Evolutionary conservation across 164 flowering plant genomes (phyloP).

Genomic region (Cinnamomum chago): DNA sequence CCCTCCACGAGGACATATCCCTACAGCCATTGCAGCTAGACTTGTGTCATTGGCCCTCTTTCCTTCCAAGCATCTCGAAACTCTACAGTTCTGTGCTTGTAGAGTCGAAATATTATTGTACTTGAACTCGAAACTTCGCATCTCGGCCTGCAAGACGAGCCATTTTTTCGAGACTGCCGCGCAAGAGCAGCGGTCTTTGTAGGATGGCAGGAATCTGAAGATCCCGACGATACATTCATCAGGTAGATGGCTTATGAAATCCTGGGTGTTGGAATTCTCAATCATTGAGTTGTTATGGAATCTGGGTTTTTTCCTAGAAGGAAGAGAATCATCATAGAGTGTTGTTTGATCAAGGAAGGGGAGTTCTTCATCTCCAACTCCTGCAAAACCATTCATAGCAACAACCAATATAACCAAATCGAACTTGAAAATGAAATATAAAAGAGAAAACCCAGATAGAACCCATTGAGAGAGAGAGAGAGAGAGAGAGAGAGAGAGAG

Average conservation of each 20-base stretch:
- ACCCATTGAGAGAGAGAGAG: neutral
- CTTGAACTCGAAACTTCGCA: conserved; percentile 14
- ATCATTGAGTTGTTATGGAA: neutral
- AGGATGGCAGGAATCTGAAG: conserved; percentile 17
- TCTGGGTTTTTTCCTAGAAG: conserved; percentile 9
- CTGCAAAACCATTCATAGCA: conserved; percentile 10
- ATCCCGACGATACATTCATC: conserved; percentile 21
- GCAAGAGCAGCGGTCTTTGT: conserved; percentile 16
- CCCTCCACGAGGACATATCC: conserved; percentile 25
- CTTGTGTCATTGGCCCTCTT: conserved; percentile 34
- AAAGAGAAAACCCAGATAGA: neutral
- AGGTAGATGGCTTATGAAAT: conserved; percentile 12
- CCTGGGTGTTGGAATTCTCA: neutral
- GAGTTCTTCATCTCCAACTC: neutral
- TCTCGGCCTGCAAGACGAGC: conserved; percentile 18
- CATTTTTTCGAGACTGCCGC: conserved; percentile 21
- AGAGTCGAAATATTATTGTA: neutral
- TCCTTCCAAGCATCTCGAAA: conserved; percentile 33
- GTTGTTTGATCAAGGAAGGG: neutral
- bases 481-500: too few relatives aligned
- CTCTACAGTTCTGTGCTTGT: neutral
- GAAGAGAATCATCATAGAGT: neutral
- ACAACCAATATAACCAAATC: neutral
- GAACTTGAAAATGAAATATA: neutral
- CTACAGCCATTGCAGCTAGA: conserved; percentile 39